These are phyloP conservation scores for Sarocladium strictum DNA, from an alignment of 2,329 filamentous ascomycete genomes.

Conservation along the genomic window DNA sequence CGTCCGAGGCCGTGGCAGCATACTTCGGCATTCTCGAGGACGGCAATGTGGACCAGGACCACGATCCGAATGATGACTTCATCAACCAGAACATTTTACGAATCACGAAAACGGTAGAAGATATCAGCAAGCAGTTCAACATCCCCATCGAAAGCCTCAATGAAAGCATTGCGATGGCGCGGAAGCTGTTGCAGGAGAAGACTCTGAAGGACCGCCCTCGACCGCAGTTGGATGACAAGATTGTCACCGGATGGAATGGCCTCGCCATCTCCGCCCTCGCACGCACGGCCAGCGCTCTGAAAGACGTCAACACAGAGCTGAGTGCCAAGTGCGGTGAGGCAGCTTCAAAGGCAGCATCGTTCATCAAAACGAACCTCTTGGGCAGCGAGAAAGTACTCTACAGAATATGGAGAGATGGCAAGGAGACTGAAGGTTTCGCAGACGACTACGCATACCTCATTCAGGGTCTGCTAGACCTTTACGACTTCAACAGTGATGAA, in stretches of 20 bases:
- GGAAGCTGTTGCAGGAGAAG: constrained; percentile 62
- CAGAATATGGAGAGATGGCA: constrained; percentile 65
- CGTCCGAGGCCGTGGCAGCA: constrained; percentile 67
- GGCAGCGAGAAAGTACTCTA: constrained; percentile 58
- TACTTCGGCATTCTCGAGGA: constrained; percentile 81
- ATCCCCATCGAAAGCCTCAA: constrained; percentile 64
- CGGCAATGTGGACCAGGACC: constrained; percentile 76
- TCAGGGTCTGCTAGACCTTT: constrained; percentile 75
- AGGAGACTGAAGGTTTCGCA: constrained; percentile 68
- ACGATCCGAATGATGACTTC: constrained; percentile 90
- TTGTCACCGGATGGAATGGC: constrained; percentile 83
- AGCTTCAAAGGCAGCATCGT: constrained; percentile 63
- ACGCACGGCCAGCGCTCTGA: constrained; percentile 64
- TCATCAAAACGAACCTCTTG: constrained; percentile 71
- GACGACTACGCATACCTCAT: constrained; percentile 94
- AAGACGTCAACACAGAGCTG: constrained; percentile 48
- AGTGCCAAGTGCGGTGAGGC: constrained; percentile 56
- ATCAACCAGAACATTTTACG: constrained; percentile 87
- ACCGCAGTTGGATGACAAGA: constrained; percentile 81
- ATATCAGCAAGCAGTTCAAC: constrained; percentile 70
- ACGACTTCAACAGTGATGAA: constrained; percentile 74
- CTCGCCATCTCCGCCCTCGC: constrained; percentile 81
- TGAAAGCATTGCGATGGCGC: constrained; percentile 60
- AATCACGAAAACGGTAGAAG: constrained; percentile 59
- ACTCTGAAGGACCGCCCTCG: constrained; percentile 68